Evolutionary conservation across 257 asterid species (phyloP).

Genomic region (Solanum clarkiae): DNA sequence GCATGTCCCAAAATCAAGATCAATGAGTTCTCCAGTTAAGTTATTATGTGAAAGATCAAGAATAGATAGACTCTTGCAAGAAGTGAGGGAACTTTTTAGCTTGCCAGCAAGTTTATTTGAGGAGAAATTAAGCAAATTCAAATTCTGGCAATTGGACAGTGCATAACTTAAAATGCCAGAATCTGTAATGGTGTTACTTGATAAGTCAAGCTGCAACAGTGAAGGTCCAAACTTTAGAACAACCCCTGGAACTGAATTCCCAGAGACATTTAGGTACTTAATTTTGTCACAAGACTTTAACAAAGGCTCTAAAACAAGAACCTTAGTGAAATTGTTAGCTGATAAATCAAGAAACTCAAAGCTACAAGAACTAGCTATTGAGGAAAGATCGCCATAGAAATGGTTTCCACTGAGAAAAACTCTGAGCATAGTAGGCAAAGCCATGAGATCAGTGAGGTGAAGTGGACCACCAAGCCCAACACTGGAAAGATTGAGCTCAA

Average conservation of each 20-base stretch:
- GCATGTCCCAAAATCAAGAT: slow-evolving; percentile 38
- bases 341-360: slow-evolving; percentile 66
- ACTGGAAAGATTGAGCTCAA: slow-evolving; percentile 45
- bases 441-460: slow-evolving; percentile 41
- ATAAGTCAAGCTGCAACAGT: slow-evolving; percentile 47
- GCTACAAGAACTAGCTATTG: slow-evolving; percentile 30
- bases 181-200: slow-evolving; percentile 47
- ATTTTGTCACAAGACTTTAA: slow-evolving; percentile 34
- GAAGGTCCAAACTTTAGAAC: slow-evolving; percentile 48
- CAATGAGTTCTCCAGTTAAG: slow-evolving; percentile 37
- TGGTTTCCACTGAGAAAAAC: slow-evolving; percentile 49
- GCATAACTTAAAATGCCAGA: slow-evolving; percentile 23
- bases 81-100: slow-evolving; percentile 22
- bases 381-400: slow-evolving; percentile 61
- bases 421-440: slow-evolving; percentile 31
- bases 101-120: slow-evolving; percentile 43
- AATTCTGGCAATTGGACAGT: slow-evolving; percentile 43
- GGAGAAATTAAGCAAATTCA: slow-evolving; percentile 48
- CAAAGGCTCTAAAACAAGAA: slow-evolving; percentile 31
- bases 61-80: slow-evolving; percentile 42
- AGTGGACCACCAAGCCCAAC: slow-evolving; percentile 51
- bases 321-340: slow-evolving; percentile 44
- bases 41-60: slow-evolving; percentile 67
- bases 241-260: slow-evolving; percentile 43
- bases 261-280: slow-evolving; percentile 48